Base-by-base conservation (phyloP, 1,284 basidiomycete genomes). In the Melampsora americana region DNA sequence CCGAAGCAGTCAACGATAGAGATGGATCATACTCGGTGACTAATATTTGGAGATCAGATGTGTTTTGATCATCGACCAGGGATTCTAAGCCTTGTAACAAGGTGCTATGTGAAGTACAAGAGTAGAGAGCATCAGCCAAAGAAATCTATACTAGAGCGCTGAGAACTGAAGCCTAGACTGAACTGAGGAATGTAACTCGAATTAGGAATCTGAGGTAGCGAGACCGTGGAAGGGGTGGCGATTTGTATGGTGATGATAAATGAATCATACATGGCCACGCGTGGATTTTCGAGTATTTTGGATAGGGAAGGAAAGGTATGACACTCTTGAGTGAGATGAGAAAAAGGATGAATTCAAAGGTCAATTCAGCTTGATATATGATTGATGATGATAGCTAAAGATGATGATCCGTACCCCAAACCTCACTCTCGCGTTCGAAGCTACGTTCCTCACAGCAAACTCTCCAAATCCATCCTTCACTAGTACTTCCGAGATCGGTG, bases 211-310 rank as follows among this genome's bases (percentile, higher is more conserved):
- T 88, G 87, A 79, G 89, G 86, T 80, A 88, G 87, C 79, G 87
- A 87, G 4, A 88, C 87, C 0, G 89, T 88, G 35, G 86, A 82
- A 0, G 89, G 89, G 44, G 86, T 87, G 80, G 90, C 89, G 50
- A 90, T 88, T 79, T 90, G 89, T 3, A 90, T 85, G 79, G 87
- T 89, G 59, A 90, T 86, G 0, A 89, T 87, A 72, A 90, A 86
- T 0, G 89, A 89, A 79, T 90, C 87, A 0, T 86, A 87, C 66
- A 87, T 86, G 6, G 82, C 82, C 56, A 90, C 87, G 65, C 86
- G 84, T 0, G 85, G 82, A 78, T 89, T 87, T 77, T 88, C 85
- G 6, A 91, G 83, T 1, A 92, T 83, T 0, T 83, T 84, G 7
- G 89, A 88, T 5, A 91, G 81, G 0, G 87, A 81, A 2, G 90